Evolutionary conservation across 2,329 filamentous ascomycete genomes (phyloP).

Genomic region (Eurotiales sp.): DNA sequence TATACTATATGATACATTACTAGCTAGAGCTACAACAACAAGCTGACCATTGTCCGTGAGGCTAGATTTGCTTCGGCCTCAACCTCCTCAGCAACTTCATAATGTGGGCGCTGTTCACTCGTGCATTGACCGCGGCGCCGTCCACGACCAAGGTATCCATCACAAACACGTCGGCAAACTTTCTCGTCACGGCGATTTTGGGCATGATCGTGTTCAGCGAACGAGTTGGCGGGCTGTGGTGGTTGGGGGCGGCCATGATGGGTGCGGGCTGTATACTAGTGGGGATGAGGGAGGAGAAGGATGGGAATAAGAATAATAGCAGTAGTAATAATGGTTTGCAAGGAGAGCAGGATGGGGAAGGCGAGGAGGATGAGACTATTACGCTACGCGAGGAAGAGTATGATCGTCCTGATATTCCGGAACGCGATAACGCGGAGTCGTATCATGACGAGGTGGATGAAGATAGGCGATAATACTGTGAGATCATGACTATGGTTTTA

Average conservation of each 20-base stretch:
- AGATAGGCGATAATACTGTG: neutral
- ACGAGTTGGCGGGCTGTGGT: conserved; percentile 55
- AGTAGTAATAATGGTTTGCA: conserved; percentile 7
- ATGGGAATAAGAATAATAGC: conserved; percentile 15
- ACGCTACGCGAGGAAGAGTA: conserved; percentile 8
- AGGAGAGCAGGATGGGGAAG: conserved; percentile 12
- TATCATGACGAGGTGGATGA: conserved; percentile 10
- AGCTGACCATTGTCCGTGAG: conserved; percentile 12
- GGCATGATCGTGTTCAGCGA: conserved; percentile 58
- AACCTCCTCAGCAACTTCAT: conserved; percentile 61
- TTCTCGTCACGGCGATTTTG: conserved; percentile 58
- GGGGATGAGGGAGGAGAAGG: conserved; percentile 53
- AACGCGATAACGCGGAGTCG: neutral
- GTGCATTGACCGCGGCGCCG: conserved; percentile 56
- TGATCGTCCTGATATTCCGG: neutral
- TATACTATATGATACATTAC: neutral
- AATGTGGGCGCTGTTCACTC: conserved; percentile 64
- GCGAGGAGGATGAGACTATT: conserved; percentile 11
- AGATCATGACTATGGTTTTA: neutral
- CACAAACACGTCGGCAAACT: conserved; percentile 62
- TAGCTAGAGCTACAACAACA: conserved; percentile 17
- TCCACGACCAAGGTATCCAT: conserved; percentile 62
- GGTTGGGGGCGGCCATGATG: conserved; percentile 57
- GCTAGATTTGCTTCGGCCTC: conserved; percentile 59
- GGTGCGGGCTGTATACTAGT: conserved; percentile 62